These are phyloP conservation scores for Citrus maxima DNA, from an alignment of 345 rosid species.

Conservation along the genomic window DNA sequence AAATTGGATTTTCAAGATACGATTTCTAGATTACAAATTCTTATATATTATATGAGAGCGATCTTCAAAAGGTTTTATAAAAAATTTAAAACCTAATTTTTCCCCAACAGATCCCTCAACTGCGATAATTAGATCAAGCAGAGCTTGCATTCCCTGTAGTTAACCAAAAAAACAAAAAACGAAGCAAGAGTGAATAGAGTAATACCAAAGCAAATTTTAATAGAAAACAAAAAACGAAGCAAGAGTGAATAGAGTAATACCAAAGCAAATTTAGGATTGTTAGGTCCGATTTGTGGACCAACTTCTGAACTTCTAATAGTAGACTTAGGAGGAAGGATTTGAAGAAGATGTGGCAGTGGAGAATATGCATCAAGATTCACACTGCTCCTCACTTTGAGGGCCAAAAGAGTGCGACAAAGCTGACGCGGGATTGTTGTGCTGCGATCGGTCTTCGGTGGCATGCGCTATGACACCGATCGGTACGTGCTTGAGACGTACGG, in stretches of 20 bases:
- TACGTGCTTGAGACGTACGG: conserved; percentile 78
- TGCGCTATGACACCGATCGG: conserved; percentile 88
- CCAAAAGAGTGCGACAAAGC: conserved; percentile 70
- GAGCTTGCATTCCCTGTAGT: conserved; percentile 82
- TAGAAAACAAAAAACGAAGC: not conserved
- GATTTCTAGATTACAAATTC: too few species aligned
- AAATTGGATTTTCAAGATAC: too few species aligned
- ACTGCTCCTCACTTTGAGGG: conserved; percentile 74
- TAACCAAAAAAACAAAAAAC: not conserved
- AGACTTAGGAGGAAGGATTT: conserved; percentile 79
- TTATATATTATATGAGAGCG: too few species aligned
- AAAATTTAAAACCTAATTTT: too few species aligned
- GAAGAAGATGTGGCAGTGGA: conserved; percentile 80
- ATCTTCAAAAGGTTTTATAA: too few species aligned
- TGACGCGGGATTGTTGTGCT: conserved; percentile 85
- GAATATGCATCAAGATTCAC: conserved; percentile 55
- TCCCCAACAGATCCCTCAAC: conserved; percentile 87
- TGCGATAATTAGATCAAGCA: conserved; percentile 69
- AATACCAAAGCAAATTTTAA: conserved; percentile 40
- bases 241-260: conserved; percentile 24
- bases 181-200: not conserved
- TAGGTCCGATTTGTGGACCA: conserved; percentile 87
- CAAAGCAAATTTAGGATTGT: conserved; percentile 78
- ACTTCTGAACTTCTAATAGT: conserved; percentile 55
- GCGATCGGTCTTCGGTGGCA: conserved; percentile 89